Evolutionary conservation across 1,284 basidiomycete genomes (phyloP).

Genomic region (Fomitiporia mediterranea): DNA sequence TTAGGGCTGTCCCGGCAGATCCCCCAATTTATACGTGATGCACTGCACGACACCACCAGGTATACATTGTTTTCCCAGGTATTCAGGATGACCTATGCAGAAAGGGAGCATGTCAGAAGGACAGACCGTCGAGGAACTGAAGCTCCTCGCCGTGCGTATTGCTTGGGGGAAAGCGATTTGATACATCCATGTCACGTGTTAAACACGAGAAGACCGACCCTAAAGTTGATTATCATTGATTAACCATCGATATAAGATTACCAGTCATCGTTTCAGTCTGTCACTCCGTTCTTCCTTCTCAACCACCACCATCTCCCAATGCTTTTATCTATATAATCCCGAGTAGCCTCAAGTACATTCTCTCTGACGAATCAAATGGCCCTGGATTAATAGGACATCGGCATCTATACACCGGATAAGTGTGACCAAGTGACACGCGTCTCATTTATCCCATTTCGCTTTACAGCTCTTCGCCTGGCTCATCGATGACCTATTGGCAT

Average conservation of each 20-base stretch:
- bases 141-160: too few relatives aligned
- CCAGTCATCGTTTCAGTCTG: not conserved
- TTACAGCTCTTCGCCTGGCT: not conserved
- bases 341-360: too few relatives aligned
- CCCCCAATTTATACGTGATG: too few relatives aligned
- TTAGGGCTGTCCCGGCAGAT: too few relatives aligned
- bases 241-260: not conserved
- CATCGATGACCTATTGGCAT: not conserved
- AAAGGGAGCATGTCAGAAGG: too few relatives aligned
- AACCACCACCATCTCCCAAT: conserved; percentile 4
- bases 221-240: not conserved
- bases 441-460: conserved; percentile 3
- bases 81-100: too few relatives aligned
- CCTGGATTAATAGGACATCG: not conserved
- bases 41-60: too few relatives aligned
- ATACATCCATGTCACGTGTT: not conserved
- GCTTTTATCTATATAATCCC: too few relatives aligned
- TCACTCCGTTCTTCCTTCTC: conserved; percentile 9
- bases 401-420: not conserved
- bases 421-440: not conserved
- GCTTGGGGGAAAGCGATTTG: too few relatives aligned
- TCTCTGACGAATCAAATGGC: too few relatives aligned
- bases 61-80: too few relatives aligned
- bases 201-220: conserved; percentile 2
- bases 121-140: too few relatives aligned